Evolutionary conservation across 331 rosid genomes (phyloP).

Genomic region (Malus hybrid): DNA sequence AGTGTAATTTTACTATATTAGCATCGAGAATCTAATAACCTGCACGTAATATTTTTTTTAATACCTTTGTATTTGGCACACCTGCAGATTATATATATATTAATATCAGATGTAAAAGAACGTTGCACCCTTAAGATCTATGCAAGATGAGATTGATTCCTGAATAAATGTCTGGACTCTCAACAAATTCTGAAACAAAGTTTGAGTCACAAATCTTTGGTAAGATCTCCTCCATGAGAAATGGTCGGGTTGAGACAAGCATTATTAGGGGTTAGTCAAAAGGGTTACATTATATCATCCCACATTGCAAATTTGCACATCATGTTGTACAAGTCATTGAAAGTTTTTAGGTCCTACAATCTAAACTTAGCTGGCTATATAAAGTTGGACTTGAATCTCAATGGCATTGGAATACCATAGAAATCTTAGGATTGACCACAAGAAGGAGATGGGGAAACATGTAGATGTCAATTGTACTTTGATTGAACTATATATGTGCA

Average conservation of each 20-base stretch:
- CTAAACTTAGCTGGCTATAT: too few species aligned
- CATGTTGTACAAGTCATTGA: not conserved
- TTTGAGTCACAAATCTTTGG: conserved; percentile 22
- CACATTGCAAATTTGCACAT: not conserved
- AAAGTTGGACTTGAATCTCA: not conserved
- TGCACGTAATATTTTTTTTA: too few species aligned
- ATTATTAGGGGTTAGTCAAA: conserved; percentile 7
- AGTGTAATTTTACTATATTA: conserved; percentile 5
- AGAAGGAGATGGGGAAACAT: conserved; percentile 19
- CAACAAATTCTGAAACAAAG: conserved; percentile 21
- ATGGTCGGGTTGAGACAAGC: conserved; percentile 26
- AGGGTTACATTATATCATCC: not conserved
- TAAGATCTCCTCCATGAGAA: conserved; percentile 29
- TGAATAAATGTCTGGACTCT: conserved; percentile 25
- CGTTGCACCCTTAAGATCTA: conserved; percentile 3
- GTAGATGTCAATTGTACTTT: conserved; percentile 23
- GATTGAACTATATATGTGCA: conserved; percentile 12
- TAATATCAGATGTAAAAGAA: not conserved
- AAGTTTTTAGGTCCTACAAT: not conserved
- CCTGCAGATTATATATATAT: too few species aligned
- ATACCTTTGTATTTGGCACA: too few species aligned
- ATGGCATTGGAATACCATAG: not conserved
- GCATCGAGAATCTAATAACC: too few species aligned
- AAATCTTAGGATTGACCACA: conserved; percentile 8
- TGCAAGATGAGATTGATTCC: conserved; percentile 31